These are phyloP conservation scores for Paraphaeosphaeria sporulosa DNA, from an alignment of 2,329 filamentous ascomycete species.

Conservation along the genomic window DNA sequence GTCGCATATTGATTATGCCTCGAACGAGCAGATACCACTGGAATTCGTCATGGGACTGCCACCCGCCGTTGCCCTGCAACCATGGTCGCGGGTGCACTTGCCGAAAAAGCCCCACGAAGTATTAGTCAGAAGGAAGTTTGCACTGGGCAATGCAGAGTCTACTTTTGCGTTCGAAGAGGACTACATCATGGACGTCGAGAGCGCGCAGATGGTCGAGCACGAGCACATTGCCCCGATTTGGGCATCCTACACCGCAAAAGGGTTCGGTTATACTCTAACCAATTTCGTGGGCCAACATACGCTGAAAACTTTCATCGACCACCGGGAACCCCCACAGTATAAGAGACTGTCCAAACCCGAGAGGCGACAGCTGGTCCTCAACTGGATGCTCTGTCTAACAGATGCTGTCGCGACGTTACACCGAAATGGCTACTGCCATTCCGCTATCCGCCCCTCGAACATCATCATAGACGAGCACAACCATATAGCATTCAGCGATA, in stretches of 20 bases:
- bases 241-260: conserved; percentile 73
- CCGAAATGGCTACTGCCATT: conserved; percentile 68
- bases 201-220: conserved; percentile 67
- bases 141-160: conserved; percentile 53
- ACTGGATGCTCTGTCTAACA: conserved; percentile 78
- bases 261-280: conserved; percentile 70
- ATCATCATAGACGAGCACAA: conserved; percentile 72
- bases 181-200: conserved; percentile 68
- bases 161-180: conserved; percentile 50
- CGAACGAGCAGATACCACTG: conserved; percentile 73
- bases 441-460: conserved; percentile 74
- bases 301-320: conserved; percentile 71
- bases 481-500: conserved; percentile 72
- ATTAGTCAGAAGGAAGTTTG: conserved; percentile 66
- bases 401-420: conserved; percentile 75
- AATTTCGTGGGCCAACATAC: conserved; percentile 72
- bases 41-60: conserved; percentile 69
- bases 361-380: conserved; percentile 67
- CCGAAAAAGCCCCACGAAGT: conserved; percentile 66
- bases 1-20: conserved; percentile 68
- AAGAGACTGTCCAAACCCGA: conserved; percentile 68
- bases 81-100: conserved; percentile 69
- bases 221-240: conserved; percentile 75
- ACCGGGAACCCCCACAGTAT: conserved; percentile 65
- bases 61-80: conserved; percentile 54